Conservation (phyloP, 371 early-diverging fungal genomes). For the Apophysomyces elegans region DNA sequence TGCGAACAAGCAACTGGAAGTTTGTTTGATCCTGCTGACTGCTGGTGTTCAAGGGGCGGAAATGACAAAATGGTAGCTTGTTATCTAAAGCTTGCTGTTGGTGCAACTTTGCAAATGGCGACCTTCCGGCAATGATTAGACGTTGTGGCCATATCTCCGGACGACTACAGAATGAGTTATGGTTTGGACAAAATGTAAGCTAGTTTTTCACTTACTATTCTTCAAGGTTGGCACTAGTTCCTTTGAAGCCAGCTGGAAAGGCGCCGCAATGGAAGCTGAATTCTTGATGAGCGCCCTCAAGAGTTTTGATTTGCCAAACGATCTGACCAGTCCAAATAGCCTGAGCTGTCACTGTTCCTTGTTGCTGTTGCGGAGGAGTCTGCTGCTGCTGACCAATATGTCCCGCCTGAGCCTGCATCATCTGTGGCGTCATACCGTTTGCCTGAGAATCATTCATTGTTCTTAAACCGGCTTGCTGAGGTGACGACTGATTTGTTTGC, state of each 20-base stretch:
- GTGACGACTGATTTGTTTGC: slow-evolving; percentile 23
- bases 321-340: slow-evolving; percentile 64
- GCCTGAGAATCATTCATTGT: slow-evolving; percentile 13
- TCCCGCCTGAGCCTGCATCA: slow-evolving; percentile 23
- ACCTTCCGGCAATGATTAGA: slow-evolving; percentile 52
- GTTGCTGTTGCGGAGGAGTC: slow-evolving; percentile 27
- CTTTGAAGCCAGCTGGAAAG: slow-evolving; percentile 49
- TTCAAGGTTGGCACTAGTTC: slow-evolving; percentile 41
- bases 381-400: slow-evolving; percentile 16
- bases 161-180: slow-evolving; percentile 22
- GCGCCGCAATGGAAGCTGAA: slow-evolving; percentile 53
- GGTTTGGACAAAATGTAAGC: neutral
- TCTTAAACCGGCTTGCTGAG: slow-evolving; percentile 27
- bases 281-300: slow-evolving; percentile 44
- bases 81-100: slow-evolving; percentile 51
- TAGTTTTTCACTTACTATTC: slow-evolving; percentile 53
- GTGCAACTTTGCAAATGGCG: slow-evolving; percentile 50
- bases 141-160: slow-evolving; percentile 59
- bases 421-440: slow-evolving; percentile 12
- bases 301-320: slow-evolving; percentile 57
- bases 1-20: slow-evolving; percentile 48
- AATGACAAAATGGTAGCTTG: slow-evolving; percentile 57
- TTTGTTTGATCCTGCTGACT: slow-evolving; percentile 54
- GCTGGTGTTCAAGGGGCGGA: slow-evolving; percentile 49
- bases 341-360: slow-evolving; percentile 31